Percentiles rank a stretch among this genome's conserved stretches.
Evolutionary conservation across 106 monocot species (phyloP).

Genomic region (Acorus gramineus): DNA sequence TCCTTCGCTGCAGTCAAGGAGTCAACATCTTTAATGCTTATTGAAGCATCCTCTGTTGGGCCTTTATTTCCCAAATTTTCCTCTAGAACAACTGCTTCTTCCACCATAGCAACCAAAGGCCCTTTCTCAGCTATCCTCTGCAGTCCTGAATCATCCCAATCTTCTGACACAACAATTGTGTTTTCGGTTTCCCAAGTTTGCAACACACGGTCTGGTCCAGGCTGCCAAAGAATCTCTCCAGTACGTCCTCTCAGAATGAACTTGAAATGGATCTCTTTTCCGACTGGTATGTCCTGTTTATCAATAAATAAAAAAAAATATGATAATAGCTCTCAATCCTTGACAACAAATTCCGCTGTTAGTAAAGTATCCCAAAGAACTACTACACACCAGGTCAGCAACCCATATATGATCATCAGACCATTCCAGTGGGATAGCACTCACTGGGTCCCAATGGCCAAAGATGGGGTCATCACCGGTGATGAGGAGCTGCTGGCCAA

Average conservation of each 20-base stretch:
- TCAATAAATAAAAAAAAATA: too few species aligned
- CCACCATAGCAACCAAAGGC: not conserved
- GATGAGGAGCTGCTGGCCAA: slow-evolving; percentile 51
- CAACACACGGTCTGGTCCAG: slow-evolving; percentile 40
- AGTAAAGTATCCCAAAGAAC: not conserved
- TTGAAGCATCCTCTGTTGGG: not conserved
- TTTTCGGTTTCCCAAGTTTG: slow-evolving; percentile 22
- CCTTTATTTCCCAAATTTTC: not conserved
- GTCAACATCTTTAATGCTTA: not conserved
- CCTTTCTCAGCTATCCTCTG: slow-evolving; percentile 23
- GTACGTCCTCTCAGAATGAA: slow-evolving; percentile 27
- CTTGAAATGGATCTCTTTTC: slow-evolving; percentile 45
- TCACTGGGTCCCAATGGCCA: slow-evolving; percentile 48
- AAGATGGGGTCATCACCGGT: slow-evolving; percentile 38
- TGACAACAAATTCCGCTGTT: too few species aligned
- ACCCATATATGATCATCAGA: slow-evolving; percentile 59
- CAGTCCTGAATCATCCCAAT: slow-evolving; percentile 29
- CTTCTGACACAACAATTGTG: slow-evolving; percentile 33
- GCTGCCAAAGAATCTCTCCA: slow-evolving; percentile 49
- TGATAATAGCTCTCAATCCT: too few species aligned
- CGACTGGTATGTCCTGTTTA: slow-evolving; percentile 47
- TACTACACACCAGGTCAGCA: slow-evolving; percentile 31
- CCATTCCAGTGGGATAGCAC: slow-evolving; percentile 54
- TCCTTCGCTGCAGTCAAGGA: not conserved
- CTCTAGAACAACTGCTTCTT: not conserved